Conservation (phyloP, 352 stramenopile species). For the Pythium biforme region DNA sequence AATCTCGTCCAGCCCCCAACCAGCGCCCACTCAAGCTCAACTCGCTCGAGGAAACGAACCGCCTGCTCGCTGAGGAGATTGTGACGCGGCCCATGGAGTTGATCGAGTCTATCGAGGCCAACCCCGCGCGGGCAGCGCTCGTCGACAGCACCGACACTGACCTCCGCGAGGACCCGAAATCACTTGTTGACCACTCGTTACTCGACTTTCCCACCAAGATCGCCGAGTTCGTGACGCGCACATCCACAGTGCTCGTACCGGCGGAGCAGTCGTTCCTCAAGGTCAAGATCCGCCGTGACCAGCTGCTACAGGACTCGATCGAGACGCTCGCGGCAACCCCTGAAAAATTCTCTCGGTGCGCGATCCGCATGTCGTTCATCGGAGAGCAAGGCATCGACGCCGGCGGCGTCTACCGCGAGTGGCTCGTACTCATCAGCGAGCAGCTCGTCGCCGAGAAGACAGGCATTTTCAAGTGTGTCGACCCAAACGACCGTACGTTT, state of each 20-base stretch:
- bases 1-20: background rate
- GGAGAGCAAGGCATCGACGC: conserved; percentile 67
- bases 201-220: conserved; percentile 23
- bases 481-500: conserved; percentile 44
- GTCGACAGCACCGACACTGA: conserved; percentile 17
- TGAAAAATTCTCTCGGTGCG: background rate
- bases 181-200: background rate
- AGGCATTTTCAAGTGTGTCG: conserved; percentile 45
- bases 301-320: conserved; percentile 17
- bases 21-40: background rate
- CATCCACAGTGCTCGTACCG: background rate
- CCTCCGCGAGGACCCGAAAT: background rate
- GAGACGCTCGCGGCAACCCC: background rate
- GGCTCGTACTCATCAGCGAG: conserved; percentile 64
- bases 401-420: conserved; percentile 74
- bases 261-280: conserved; percentile 1
- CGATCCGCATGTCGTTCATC: conserved; percentile 63
- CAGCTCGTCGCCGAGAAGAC: conserved; percentile 33
- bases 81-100: background rate
- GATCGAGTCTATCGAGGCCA: background rate
- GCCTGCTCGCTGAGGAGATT: background rate
- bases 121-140: background rate
- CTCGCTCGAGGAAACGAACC: background rate
- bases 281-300: conserved; percentile 11
- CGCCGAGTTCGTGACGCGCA: conserved; percentile 15